A percentile compares a stretch with the other conserved stretches of the same genome.
phyloP scores from a whole-genome alignment of 2,329 filamentous ascomycete genomes.

The Pseudocercospora pini-densiflorae region DNA sequence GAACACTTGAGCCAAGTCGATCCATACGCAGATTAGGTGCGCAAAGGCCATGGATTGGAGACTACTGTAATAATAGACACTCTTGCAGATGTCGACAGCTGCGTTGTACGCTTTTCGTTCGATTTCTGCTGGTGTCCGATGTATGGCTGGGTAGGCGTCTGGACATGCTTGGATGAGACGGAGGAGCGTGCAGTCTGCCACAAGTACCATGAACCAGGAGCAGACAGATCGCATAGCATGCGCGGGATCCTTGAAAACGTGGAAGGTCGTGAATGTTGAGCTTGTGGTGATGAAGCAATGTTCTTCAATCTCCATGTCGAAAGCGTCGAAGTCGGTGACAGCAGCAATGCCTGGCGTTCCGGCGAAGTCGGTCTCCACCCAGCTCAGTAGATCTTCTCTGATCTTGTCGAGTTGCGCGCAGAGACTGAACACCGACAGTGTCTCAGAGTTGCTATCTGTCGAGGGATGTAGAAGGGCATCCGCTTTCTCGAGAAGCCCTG shows the following conservation, averaged over 20 bases:
- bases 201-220: slow-evolving; percentile 17
- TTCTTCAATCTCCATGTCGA: slow-evolving; percentile 23
- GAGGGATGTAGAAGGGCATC: slow-evolving; percentile 8
- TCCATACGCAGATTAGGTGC: slow-evolving; percentile 17
- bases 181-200: slow-evolving; percentile 19
- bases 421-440: not conserved
- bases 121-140: slow-evolving; percentile 3
- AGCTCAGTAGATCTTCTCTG: slow-evolving; percentile 15
- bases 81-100: slow-evolving; percentile 18
- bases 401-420: slow-evolving; percentile 12
- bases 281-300: slow-evolving; percentile 22
- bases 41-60: slow-evolving; percentile 18
- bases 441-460: not conserved
- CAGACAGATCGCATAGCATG: slow-evolving; percentile 14
- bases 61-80: slow-evolving; percentile 20
- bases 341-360: slow-evolving; percentile 11
- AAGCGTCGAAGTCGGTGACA: slow-evolving; percentile 15
- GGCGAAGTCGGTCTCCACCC: slow-evolving; percentile 18
- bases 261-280: slow-evolving; percentile 20
- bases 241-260: slow-evolving; percentile 9
- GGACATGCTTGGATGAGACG: slow-evolving; percentile 17
- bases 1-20: slow-evolving; percentile 17
- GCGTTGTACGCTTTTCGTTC: slow-evolving; percentile 41
- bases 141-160: not conserved
- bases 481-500: slow-evolving; percentile 14